phyloP scores from a whole-genome alignment of 345 rosid species.

The Laguncularia racemosa region DNA sequence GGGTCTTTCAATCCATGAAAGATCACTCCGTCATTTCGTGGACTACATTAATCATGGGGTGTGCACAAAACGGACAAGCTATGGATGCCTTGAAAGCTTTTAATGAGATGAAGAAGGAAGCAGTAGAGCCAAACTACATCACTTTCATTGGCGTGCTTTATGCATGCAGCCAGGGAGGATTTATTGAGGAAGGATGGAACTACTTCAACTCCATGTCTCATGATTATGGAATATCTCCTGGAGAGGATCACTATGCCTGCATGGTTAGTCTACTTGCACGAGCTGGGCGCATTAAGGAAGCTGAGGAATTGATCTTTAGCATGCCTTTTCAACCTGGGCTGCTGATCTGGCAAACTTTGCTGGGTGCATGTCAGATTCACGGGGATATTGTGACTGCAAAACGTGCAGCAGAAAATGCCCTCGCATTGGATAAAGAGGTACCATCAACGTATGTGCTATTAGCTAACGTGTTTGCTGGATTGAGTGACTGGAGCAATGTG shows the following conservation, averaged over 20 bases:
- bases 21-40: constrained; percentile 37
- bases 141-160: constrained; percentile 39
- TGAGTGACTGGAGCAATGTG: constrained; percentile 37
- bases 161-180: constrained; percentile 53
- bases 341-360: constrained; percentile 50
- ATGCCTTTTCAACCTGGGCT: constrained; percentile 41
- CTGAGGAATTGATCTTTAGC: constrained; percentile 32
- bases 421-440: constrained; percentile 24
- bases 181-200: constrained; percentile 38
- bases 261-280: constrained; percentile 47
- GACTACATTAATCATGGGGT: constrained; percentile 50
- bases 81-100: constrained; percentile 36
- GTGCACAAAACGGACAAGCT: constrained; percentile 46
- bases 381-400: constrained; percentile 44
- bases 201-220: constrained; percentile 38
- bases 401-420: constrained; percentile 34
- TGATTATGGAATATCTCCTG: constrained; percentile 32
- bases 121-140: constrained; percentile 35
- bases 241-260: constrained; percentile 49
- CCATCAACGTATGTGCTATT: constrained; percentile 40
- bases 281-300: constrained; percentile 40
- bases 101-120: constrained; percentile 31
- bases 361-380: constrained; percentile 38
- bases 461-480: constrained; percentile 45
- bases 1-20: constrained; percentile 23